A percentile compares a stretch with the other conserved stretches of the same genome.
Evolutionary conservation across 2,329 filamentous ascomycete species (phyloP).

Genomic region (Neoascochyta sp.): DNA sequence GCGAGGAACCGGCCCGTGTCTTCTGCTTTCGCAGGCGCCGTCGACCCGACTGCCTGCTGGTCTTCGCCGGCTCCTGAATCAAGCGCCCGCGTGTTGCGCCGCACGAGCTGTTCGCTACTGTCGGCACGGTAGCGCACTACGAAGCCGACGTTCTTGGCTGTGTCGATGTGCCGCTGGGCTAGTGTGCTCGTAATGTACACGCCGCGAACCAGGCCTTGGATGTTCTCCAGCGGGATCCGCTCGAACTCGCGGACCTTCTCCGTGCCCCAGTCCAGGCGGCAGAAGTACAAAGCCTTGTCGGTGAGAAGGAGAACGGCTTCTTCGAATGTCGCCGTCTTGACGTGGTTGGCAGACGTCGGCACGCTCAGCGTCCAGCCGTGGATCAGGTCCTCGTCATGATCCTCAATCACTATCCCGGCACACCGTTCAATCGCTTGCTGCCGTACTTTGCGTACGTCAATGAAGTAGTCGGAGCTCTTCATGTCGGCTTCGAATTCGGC

Average conservation of each 20-base stretch:
- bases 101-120: slow-evolving; percentile 65
- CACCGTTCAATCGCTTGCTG: slow-evolving; percentile 88
- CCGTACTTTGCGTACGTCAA: slow-evolving; percentile 78
- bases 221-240: slow-evolving; percentile 70
- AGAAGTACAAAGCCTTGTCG: slow-evolving; percentile 79
- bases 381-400: slow-evolving; percentile 78
- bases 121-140: slow-evolving; percentile 73
- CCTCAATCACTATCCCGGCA: slow-evolving; percentile 72
- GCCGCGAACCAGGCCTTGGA: slow-evolving; percentile 71
- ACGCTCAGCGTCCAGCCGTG: slow-evolving; percentile 86
- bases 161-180: slow-evolving; percentile 71
- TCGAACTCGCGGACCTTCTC: slow-evolving; percentile 95
- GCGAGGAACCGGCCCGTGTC: slow-evolving; percentile 44
- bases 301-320: slow-evolving; percentile 87
- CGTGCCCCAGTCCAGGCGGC: slow-evolving; percentile 88
- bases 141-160: slow-evolving; percentile 77
- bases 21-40: slow-evolving; percentile 19
- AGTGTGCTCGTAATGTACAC: slow-evolving; percentile 89
- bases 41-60: slow-evolving; percentile 10
- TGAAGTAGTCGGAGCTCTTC: slow-evolving; percentile 86
- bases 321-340: slow-evolving; percentile 69
- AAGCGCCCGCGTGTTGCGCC: slow-evolving; percentile 82
- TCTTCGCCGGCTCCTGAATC: slow-evolving; percentile 43
- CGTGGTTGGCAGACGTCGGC: slow-evolving; percentile 66
- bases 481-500: slow-evolving; percentile 92